Evolutionary conservation across 1,284 basidiomycete species (phyloP), one percentile per base, ranked within the genome.

Genomic region (Cystobasidiaceae sp.): DNA sequence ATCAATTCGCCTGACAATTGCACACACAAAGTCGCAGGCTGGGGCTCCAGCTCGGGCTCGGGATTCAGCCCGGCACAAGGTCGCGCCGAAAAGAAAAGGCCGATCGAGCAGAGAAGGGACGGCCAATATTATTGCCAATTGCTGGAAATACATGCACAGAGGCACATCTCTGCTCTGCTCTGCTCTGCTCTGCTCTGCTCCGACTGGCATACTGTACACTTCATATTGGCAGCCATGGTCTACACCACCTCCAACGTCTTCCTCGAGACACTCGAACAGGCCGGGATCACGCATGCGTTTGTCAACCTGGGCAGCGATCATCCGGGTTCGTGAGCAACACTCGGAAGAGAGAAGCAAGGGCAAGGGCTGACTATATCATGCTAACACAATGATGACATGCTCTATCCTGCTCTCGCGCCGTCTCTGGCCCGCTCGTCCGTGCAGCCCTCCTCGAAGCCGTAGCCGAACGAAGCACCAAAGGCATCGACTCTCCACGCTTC

Each of bases 241-340:
- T 71, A 62, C 50, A 73, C 72, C 3, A 66, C 71, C 4, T 69
- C 70, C 2, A 70, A 70, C 59, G 67, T 72, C 44, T 61, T 73
- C 43, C 64, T 73, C 4, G 54, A 82, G 59, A 78, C 83, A 0
- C 78, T 87, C n/a, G 76, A 77, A 23, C 76, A 83, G 50, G 83
- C 82, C 3, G 85, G 85, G 1, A 82, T 88, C 50, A 86, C 84
- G 0, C 84, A 86, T 75, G 82, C 81, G 13, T 88, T 87, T 71
- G 85, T 83, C 23, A 87, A 88, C 75, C 87, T 86, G 84, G 86
- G 86, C 1, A 86, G 84, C 0, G 86, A 87, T 69, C 86, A 87
- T 70, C 85, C 85, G 19, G 54, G 54, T 56, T 15, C 28, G 52
- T n/a, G n/a, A n/a, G n/a, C n/a, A n/a, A n/a, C n/a, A n/a, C n/a